These are phyloP conservation scores for Apophysomyces sp. DNA, from an alignment of 371 early-diverging fungal genomes.

Conservation along the genomic window DNA sequence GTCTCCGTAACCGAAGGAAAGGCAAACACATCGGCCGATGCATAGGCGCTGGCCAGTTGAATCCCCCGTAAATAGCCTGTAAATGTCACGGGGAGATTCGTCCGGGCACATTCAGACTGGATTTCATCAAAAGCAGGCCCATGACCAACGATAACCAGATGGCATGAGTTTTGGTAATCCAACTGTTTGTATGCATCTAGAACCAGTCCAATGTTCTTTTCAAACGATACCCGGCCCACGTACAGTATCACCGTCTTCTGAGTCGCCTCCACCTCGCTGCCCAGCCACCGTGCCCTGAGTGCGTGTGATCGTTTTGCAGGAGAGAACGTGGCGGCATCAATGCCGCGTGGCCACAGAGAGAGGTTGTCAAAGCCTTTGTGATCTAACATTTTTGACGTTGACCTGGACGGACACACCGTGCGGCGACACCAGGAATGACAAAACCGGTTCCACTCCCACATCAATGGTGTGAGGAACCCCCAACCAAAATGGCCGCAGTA, in stretches of 20 bases:
- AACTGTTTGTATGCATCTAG: constrained; percentile 39
- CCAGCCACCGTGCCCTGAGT: constrained; percentile 33
- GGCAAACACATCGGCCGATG: constrained; percentile 51
- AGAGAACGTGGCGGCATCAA: constrained; percentile 35
- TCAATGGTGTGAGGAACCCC: constrained; percentile 32
- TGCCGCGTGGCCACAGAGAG: constrained; percentile 48
- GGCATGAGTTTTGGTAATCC: constrained; percentile 36
- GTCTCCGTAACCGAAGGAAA: constrained; percentile 50
- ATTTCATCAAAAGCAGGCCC: constrained; percentile 46
- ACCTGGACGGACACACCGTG: constrained; percentile 44
- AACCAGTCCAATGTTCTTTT: constrained; percentile 45
- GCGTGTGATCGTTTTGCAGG: constrained; percentile 21
- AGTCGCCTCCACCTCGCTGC: constrained; percentile 5
- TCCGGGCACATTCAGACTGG: constrained; percentile 15
- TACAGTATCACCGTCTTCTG: constrained; percentile 36
- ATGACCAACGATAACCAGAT: constrained; percentile 52
- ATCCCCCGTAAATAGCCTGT: constrained; percentile 45
- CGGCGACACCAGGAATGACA: constrained; percentile 40
- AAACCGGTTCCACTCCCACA: constrained; percentile 52
- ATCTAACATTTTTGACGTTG: constrained; percentile 27
- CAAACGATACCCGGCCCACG: constrained; percentile 47
- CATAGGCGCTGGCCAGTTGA: constrained; percentile 38
- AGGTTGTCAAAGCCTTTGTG: constrained; percentile 34
- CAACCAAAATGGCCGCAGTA: constrained; percentile 50
- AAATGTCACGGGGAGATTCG: constrained; percentile 37